Evolutionary conservation across 2,329 filamentous ascomycete genomes (phyloP), one percentile per base, ranked within the genome.

Genomic region (Lachnellula suecica): DNA sequence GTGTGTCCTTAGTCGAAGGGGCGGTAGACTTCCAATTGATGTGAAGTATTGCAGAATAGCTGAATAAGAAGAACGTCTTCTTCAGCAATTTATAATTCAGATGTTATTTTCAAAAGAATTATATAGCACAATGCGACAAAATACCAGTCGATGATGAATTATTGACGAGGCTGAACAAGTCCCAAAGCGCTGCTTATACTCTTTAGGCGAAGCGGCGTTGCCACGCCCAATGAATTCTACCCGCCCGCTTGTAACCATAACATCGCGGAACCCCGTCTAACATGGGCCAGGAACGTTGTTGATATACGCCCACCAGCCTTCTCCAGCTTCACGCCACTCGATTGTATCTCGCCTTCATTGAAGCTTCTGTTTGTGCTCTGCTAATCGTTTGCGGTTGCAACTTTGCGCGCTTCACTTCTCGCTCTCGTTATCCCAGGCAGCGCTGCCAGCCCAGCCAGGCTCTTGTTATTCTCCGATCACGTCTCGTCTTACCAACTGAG

Each of bases 171-270:
- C 56, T 60, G 58, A 55, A 51, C 40, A 56, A 25, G 29, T 23
- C 13, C 35, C 40, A 17, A 31, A 37, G 34, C 40, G 23, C 35
- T 25, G 46, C 38, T 52, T 44, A 44, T 47, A n/a, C n/a, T n/a
- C n/a, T n/a, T n/a, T n/a, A n/a, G n/a, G n/a, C n/a, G n/a, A n/a
- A n/a, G n/a, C n/a, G n/a, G n/a, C 51, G 56, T 57, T 57, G 56
- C 52, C 47, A 49, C 43, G 56, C 53, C 52, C 54, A 46, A 51
- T 25, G 13, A 17, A 56, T 22, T 24, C 29, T 50, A 53, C 49
- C 44, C 51, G 49, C n/a, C 55, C 47, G 56, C 55, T 55, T 58
- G 47, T 51, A 54, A 60, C 57, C 53, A 63, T 55, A 64, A 64
- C 62, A 64, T 63, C 57, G 61, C 61, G 54, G 59, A 53, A 35